Percentiles rank a stretch among this genome's conserved stretches.
Evolutionary conservation across 805 yeast genomes (phyloP).

Genomic region (Cyberlindnera japonica): DNA sequence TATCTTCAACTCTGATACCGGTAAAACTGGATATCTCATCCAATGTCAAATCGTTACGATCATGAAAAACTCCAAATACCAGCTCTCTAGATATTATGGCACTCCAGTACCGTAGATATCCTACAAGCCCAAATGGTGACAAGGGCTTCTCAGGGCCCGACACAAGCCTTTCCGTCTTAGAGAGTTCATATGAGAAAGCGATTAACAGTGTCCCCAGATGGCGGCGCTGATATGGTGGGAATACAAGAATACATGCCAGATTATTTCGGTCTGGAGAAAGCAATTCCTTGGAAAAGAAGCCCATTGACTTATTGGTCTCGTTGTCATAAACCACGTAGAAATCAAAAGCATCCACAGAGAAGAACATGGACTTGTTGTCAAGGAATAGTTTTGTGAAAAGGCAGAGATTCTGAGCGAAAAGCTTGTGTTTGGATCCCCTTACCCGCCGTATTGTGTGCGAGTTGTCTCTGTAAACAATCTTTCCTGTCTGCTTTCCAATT

Average conservation of each 20-base stretch:
- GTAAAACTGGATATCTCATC: constrained; percentile 50
- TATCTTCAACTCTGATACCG: constrained; percentile 62
- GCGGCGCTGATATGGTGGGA: constrained; percentile 86
- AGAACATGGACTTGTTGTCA: constrained; percentile 86
- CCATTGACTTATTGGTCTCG: constrained; percentile 59
- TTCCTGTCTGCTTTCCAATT: constrained; percentile 54
- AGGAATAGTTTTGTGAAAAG: constrained; percentile 84
- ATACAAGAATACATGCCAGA: constrained; percentile 83
- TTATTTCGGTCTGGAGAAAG: constrained; percentile 76
- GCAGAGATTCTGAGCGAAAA: constrained; percentile 80
- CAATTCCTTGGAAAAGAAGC: constrained; percentile 87
- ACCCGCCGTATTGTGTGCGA: constrained; percentile 58
- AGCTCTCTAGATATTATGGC: constrained; percentile 43
- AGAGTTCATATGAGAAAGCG: constrained; percentile 76
- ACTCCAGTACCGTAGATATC: constrained; percentile 79
- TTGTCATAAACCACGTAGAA: constrained; percentile 69
- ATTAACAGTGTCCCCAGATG: constrained; percentile 77
- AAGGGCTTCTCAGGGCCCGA: constrained; percentile 95
- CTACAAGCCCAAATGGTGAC: constrained; percentile 71
- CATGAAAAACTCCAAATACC: constrained; percentile 37
- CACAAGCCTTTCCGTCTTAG: constrained; percentile 54
- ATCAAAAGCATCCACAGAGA: constrained; percentile 72
- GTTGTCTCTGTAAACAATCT: constrained; percentile 60
- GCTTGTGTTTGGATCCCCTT: constrained; percentile 56
- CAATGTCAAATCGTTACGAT: constrained; percentile 35